These are phyloP conservation scores for Achlya hypogyna DNA, from an alignment of 352 stramenopile genomes.

Conservation along the genomic window DNA sequence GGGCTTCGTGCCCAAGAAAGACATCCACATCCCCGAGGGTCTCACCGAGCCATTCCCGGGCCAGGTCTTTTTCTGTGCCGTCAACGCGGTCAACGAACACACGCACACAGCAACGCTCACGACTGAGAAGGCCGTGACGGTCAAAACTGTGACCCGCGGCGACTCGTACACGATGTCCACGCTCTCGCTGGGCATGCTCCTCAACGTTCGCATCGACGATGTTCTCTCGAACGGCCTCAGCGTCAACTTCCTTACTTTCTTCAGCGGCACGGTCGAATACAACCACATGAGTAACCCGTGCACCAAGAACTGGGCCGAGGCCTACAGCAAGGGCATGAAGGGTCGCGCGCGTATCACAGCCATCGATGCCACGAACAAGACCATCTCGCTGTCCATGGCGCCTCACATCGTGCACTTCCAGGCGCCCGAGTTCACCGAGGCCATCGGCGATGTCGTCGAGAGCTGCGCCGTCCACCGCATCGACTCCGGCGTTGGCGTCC, in stretches of 20 bases:
- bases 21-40: conserved; percentile 49
- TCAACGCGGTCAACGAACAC: conserved; percentile 65
- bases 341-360: conserved; percentile 76
- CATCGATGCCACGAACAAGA: conserved; percentile 63
- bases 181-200: conserved; percentile 87
- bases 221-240: conserved; percentile 75
- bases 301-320: conserved; percentile 58
- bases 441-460: conserved; percentile 67
- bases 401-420: conserved; percentile 80
- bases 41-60: conserved; percentile 44
- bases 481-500: conserved; percentile 76
- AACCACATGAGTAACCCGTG: conserved; percentile 84
- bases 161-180: conserved; percentile 83
- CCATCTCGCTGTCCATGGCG: conserved; percentile 76
- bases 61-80: conserved; percentile 58
- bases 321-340: conserved; percentile 77
- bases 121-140: conserved; percentile 42
- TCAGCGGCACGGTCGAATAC: conserved; percentile 79
- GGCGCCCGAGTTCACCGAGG: conserved; percentile 37
- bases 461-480: conserved; percentile 68
- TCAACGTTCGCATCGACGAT: conserved; percentile 88
- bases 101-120: conserved; percentile 68
- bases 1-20: conserved; percentile 66
- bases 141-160: conserved; percentile 73
- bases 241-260: conserved; percentile 86